Evolutionary conservation across 2,329 filamentous ascomycete genomes (phyloP), one percentile per base, ranked within the genome.

Genomic region (Colletotrichum salicis): DNA sequence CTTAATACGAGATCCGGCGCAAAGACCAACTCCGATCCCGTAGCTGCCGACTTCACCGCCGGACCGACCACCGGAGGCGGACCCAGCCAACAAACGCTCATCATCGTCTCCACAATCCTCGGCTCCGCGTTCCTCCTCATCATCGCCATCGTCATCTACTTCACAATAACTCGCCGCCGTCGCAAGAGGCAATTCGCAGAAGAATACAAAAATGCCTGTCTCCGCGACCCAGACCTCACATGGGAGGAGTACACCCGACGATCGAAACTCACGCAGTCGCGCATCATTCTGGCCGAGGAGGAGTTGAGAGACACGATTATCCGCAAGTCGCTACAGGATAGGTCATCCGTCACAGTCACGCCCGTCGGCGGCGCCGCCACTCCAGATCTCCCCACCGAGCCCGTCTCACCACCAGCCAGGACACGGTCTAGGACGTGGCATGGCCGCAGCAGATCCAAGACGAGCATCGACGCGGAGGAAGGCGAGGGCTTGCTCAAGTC

Each of bases 241-340:
- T 69, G 65, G 70, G 65, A 72, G 5, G 48, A 37, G 15, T 70
- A 64, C 29, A n/a, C 65, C 3, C 70, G 70, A 13, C 55, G 70
- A 8, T 69, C 59, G 19, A 72, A 55, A 22, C 65, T 70, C 0
- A 72, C 12, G n/a, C 65, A 37, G 13, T 72, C 70, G 8, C 60
- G 70, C 12, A 63, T 72, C 33, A 4, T 69, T 2, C 60, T 72
- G 31, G 66, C 67, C 22, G 65, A 72, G 29, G 70, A 72, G 55
- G 37, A 64, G 48, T 45, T 69, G 45, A 55, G 70, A 27, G 52
- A 54, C 5, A 60, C 67, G 27, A 72, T 72, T 35, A 72, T 72
- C 1, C 65, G 59, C 55, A 72, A 72, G 65, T 72, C 70, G 35
- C 54, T 72, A 4, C 70, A 72, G 29, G 52, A 24, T 41, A 33